Evolutionary conservation across 345 rosid genomes (phyloP), one percentile per base, ranked within the genome.

Genomic region (Garcia nutans): DNA sequence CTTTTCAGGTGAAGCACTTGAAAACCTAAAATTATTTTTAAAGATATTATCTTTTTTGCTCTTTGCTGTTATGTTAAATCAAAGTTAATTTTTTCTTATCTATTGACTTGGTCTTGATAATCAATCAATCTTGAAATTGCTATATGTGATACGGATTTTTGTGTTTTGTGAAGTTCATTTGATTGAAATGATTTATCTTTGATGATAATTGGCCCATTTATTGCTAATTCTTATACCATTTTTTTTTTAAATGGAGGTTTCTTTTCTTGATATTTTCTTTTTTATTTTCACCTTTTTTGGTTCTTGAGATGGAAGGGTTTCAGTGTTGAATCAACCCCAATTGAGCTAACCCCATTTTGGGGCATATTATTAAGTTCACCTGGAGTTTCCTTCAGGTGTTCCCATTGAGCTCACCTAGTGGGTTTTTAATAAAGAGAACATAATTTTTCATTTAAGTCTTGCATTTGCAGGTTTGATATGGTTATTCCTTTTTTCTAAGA

Each of bases 1-100:
- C 93, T 77, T 94, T 94, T 87, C 98, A 94, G 97, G 98, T 94
- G 80, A 79, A 71, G 59, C 81, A 74, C 31, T 74, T 75, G 57
- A 77, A 13, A 75, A 64, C 71, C 72, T 76, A 16, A 15, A 57
- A 56, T 67, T 1, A 11, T 42, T 64, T 37, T 70, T 56, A 23
- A 26, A 23, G 10, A 10, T 70, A 47, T 0, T 1, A 10, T 47
- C 13, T 52, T 33, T 41, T 68, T 68, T 37, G 2, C n/a, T 28
- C 20, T 50, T 41, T 7, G 45, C 56, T 47, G 44, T 31, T 67
- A 24, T 50, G 49, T 19, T 47, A 54, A 10, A 71, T 49, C 17
- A 16, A 10, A 10, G 33, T 5, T 22, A 2, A 8, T 15, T 17
- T 41, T 54, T 15, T 31, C 33, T 52, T 20, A 67, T 10, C 33